Conservation (phyloP, 225 moss, liverwort and hornwort genomes). For the Physcomitrium patens region DNA sequence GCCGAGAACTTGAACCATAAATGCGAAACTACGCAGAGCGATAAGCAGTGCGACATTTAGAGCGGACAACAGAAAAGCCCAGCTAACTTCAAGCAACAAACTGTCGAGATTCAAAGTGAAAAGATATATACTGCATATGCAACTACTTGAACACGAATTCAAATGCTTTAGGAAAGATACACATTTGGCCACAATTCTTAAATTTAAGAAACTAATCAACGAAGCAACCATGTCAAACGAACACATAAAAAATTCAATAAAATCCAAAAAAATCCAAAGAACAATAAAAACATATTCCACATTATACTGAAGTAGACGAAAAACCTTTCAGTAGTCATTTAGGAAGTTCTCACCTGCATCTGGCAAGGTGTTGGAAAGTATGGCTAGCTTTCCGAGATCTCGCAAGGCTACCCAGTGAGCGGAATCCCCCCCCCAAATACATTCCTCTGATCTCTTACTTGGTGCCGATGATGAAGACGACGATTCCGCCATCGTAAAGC, state of each 20-base stretch:
- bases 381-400: slow-evolving; percentile 70
- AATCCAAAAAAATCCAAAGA: background rate
- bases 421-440: slow-evolving; percentile 59
- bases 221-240: too few species aligned
- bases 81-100: background rate
- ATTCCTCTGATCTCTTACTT: slow-evolving; percentile 32
- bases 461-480: slow-evolving; percentile 60
- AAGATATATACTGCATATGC: background rate
- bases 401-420: slow-evolving; percentile 76
- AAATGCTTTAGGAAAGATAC: background rate
- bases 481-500: slow-evolving; percentile 34
- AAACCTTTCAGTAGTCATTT: background rate
- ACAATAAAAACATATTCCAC: background rate
- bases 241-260: background rate
- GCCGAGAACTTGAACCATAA: background rate
- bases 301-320: background rate
- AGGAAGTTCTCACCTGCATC: slow-evolving; percentile 32
- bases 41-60: background rate
- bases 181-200: background rate
- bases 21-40: background rate
- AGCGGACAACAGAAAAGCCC: background rate
- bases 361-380: slow-evolving; percentile 68
- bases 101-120: background rate
- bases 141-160: background rate
- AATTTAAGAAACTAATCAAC: background rate